Percentiles rank a stretch among this genome's conserved stretches.
Conservation (phyloP, 2,329 filamentous ascomycete genomes). For the Blastomyces emzantsi region DNA sequence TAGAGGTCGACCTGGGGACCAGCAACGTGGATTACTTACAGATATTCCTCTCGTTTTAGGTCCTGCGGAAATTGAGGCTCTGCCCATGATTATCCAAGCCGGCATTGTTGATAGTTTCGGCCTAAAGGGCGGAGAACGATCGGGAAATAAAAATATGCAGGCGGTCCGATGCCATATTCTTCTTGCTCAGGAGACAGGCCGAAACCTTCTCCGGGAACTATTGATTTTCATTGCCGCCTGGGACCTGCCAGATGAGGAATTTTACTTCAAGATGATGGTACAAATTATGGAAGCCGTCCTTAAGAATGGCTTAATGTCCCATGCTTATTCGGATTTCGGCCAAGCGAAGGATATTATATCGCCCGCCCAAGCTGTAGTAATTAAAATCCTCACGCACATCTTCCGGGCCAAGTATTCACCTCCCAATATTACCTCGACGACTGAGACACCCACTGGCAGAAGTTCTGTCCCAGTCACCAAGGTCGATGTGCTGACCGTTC, state of each 20-base stretch:
- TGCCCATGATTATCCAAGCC: slow-evolving; percentile 96
- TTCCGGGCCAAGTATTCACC: slow-evolving; percentile 57
- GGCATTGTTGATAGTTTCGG: slow-evolving; percentile 79
- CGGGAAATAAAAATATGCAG: slow-evolving; percentile 65
- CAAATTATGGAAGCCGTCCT: slow-evolving; percentile 93
- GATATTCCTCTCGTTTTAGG: slow-evolving; percentile 92
- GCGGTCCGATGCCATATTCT: slow-evolving; percentile 84
- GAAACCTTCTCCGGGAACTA: slow-evolving; percentile 80
- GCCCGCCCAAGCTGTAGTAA: slow-evolving; percentile 83
- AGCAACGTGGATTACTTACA: slow-evolving; percentile 69
- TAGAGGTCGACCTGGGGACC: slow-evolving; percentile 42
- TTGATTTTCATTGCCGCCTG: slow-evolving; percentile 95
- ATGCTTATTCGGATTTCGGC: slow-evolving; percentile 82
- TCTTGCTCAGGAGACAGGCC: slow-evolving; percentile 78
- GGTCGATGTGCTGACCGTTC: slow-evolving; percentile 59
- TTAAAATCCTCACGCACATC: slow-evolving; percentile 84
- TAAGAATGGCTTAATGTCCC: slow-evolving; percentile 79
- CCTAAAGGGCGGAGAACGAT: slow-evolving; percentile 53
- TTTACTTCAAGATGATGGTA: slow-evolving; percentile 93
- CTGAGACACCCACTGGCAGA: slow-evolving; percentile 48
- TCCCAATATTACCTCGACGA: slow-evolving; percentile 36
- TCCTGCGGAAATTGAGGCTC: slow-evolving; percentile 87
- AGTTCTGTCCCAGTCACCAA: slow-evolving; percentile 46
- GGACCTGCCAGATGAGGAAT: slow-evolving; percentile 86
- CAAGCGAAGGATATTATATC: slow-evolving; percentile 96